Evolutionary conservation across 1,284 basidiomycete species (phyloP).

Genomic region (Sparassis latifolia): DNA sequence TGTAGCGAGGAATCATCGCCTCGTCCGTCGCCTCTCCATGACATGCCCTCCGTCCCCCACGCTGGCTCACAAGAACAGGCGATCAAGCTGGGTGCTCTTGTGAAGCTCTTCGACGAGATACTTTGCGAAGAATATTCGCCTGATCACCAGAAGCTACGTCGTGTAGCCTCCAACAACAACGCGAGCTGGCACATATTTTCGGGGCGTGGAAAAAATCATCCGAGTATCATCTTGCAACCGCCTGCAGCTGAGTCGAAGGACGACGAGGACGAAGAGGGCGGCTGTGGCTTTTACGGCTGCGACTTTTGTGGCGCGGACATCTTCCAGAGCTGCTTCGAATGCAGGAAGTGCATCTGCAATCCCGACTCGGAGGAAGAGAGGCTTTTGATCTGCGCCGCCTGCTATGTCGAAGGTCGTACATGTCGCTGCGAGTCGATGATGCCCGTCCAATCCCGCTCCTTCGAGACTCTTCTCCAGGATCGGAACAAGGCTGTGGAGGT

Average conservation of each 20-base stretch:
- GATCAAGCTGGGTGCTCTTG: conserved; percentile 24
- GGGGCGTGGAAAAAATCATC: neutral
- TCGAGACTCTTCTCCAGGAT: conserved; percentile 29
- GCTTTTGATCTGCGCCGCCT: conserved; percentile 57
- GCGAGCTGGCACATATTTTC: conserved; percentile 2
- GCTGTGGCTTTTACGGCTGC: conserved; percentile 31
- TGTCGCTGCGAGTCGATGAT: conserved; percentile 55
- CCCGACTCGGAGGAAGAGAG: conserved; percentile 30
- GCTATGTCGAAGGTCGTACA: conserved; percentile 66
- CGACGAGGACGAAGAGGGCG: conserved; percentile 9
- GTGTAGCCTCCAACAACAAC: conserved; percentile 10
- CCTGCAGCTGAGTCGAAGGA: neutral
- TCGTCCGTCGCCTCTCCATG: neutral
- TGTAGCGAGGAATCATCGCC: neutral
- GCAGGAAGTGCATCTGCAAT: conserved; percentile 34
- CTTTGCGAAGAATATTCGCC: conserved; percentile 47
- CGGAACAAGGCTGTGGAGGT: conserved; percentile 34
- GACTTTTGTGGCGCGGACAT: conserved; percentile 75
- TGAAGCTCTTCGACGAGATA: conserved; percentile 52
- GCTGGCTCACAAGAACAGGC: neutral
- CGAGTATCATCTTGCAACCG: neutral
- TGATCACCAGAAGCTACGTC: conserved; percentile 26
- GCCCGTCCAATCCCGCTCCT: conserved; percentile 47
- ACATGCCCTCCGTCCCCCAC: neutral
- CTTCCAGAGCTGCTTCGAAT: conserved; percentile 75